These are phyloP conservation scores for Gynostemma pentaphyllum DNA, from an alignment of 306 rosid genomes.

Conservation along the genomic window DNA sequence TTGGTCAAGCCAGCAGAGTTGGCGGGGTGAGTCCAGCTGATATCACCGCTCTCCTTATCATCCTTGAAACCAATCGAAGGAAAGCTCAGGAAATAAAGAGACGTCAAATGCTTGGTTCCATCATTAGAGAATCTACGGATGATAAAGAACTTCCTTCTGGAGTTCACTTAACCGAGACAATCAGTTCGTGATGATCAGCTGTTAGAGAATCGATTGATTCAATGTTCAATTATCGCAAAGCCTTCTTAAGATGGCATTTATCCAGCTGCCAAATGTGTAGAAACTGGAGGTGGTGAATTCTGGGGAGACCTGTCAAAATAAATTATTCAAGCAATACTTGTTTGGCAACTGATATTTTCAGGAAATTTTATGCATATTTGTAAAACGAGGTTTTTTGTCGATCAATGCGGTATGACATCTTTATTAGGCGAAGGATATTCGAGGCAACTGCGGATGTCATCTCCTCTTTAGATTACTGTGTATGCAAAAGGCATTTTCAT, in stretches of 20 bases:
- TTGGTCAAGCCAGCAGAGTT: constrained; percentile 93
- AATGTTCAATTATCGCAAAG: background rate
- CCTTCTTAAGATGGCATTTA: background rate
- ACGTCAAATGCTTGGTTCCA: constrained; percentile 38
- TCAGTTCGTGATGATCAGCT: constrained; percentile 16
- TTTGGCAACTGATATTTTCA: background rate
- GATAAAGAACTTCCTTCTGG: constrained; percentile 24
- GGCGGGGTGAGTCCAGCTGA: constrained; percentile 99
- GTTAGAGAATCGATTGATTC: background rate
- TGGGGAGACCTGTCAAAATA: background rate
- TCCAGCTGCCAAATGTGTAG: background rate
- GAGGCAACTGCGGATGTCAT: background rate
- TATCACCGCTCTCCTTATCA: constrained; percentile 77
- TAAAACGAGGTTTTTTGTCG: background rate
- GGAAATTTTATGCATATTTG: background rate
- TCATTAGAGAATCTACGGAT: constrained; percentile 17
- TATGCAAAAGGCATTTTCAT: background rate
- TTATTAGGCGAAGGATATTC: background rate
- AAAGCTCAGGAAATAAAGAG: constrained; percentile 50
- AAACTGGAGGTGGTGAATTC: background rate
- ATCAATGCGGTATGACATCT: background rate
- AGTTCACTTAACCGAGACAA: constrained; percentile 43
- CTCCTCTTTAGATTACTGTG: background rate
- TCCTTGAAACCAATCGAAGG: constrained; percentile 67
- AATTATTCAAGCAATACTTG: background rate